These are phyloP conservation scores for Castanea sativa DNA, from an alignment of 306 rosid genomes.

Conservation along the genomic window DNA sequence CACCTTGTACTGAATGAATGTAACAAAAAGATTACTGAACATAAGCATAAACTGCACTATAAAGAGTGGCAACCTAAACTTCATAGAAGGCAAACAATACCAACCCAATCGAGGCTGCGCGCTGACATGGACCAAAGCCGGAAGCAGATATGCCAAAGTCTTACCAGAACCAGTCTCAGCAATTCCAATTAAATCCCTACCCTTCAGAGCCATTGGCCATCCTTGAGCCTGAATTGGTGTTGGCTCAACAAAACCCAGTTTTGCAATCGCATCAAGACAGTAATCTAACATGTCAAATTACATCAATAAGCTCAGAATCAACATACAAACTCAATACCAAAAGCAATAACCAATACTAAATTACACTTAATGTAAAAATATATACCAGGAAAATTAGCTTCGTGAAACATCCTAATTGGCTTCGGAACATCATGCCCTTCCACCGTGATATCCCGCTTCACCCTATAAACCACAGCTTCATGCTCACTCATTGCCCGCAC, in stretches of 20 bases:
- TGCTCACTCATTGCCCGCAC: conserved; percentile 73
- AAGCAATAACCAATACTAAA: neutral
- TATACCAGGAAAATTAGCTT: conserved; percentile 84
- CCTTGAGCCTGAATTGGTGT: conserved; percentile 98
- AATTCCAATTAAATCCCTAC: conserved; percentile 92
- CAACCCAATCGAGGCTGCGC: conserved; percentile 87
- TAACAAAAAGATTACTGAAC: conserved; percentile 16
- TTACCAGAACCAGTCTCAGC: conserved; percentile 99
- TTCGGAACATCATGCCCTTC: conserved; percentile 84
- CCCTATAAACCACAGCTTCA: conserved; percentile 57
- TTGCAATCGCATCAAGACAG: conserved; percentile 82
- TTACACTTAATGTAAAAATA: conserved; percentile 3
- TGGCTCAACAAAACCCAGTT: conserved; percentile 93
- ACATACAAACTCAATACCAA: neutral
- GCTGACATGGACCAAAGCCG: conserved; percentile 85
- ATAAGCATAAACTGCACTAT: neutral
- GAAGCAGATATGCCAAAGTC: conserved; percentile 84
- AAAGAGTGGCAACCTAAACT: conserved; percentile 1
- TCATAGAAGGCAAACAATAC: conserved; percentile 12
- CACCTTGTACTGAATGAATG: conserved; percentile 59
- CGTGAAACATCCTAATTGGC: conserved; percentile 68
- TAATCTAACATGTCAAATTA: conserved; percentile 46
- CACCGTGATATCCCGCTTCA: conserved; percentile 68
- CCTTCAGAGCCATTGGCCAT: conserved; percentile 98
- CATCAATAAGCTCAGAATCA: conserved; percentile 4